Evolutionary conservation across 495 filamentous ascomycete species (phyloP).

Genomic region (Aspergillus campestris): DNA sequence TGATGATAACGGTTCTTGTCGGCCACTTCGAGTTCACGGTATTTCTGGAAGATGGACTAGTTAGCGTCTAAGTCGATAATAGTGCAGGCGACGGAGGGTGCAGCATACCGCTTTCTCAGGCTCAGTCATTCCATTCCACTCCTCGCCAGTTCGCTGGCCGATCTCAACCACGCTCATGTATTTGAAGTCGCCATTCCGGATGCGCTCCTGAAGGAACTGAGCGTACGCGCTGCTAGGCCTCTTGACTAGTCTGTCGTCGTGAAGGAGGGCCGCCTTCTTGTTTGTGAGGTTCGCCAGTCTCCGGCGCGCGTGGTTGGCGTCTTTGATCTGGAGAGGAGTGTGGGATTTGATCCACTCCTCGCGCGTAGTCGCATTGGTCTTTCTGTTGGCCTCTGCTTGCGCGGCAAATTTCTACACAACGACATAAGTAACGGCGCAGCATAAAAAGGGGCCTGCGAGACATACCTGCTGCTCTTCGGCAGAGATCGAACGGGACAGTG

Average conservation of each 20-base stretch:
- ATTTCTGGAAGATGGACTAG: slow-evolving; percentile 16
- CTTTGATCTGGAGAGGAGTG: slow-evolving; percentile 46
- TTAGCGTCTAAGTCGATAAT: neutral
- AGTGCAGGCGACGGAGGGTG: neutral
- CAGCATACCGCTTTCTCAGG: slow-evolving; percentile 47
- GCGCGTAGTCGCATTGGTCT: slow-evolving; percentile 35
- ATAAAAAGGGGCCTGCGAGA: neutral
- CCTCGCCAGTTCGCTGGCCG: slow-evolving; percentile 22
- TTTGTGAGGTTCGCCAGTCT: slow-evolving; percentile 27
- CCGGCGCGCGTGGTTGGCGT: slow-evolving; percentile 57
- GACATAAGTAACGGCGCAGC: neutral
- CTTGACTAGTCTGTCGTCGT: slow-evolving; percentile 55
- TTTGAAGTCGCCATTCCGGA: slow-evolving; percentile 38
- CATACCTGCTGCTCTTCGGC: slow-evolving; percentile 31
- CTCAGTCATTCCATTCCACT: slow-evolving; percentile 49
- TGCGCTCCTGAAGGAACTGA: slow-evolving; percentile 41
- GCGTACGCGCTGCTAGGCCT: slow-evolving; percentile 26
- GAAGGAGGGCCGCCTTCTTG: slow-evolving; percentile 19
- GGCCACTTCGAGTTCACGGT: slow-evolving; percentile 6
- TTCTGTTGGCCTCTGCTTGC: slow-evolving; percentile 39
- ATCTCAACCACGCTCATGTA: slow-evolving; percentile 20
- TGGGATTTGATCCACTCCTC: slow-evolving; percentile 52
- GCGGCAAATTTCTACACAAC: slow-evolving; percentile 38
- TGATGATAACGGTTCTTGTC: slow-evolving; percentile 24
- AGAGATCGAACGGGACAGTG: slow-evolving; percentile 16